These are phyloP conservation scores for Alnus rubra DNA, from an alignment of 306 rosid genomes.

Conservation along the genomic window DNA sequence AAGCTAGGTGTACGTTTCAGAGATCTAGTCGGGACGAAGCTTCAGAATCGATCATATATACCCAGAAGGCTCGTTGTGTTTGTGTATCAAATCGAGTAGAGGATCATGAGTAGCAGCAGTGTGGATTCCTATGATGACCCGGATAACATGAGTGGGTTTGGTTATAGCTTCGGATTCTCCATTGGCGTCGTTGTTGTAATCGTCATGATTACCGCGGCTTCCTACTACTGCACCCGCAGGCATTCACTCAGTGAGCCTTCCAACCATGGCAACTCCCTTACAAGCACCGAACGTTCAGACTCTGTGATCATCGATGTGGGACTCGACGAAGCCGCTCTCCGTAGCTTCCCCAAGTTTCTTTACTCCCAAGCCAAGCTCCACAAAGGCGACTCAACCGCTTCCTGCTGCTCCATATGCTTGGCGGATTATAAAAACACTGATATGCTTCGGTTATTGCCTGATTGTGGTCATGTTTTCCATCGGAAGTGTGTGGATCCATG, in stretches of 20 bases:
- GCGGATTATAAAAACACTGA: slow-evolving; percentile 43
- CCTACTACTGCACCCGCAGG: slow-evolving; percentile 19
- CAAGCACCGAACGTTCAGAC: not conserved
- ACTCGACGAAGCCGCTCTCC: slow-evolving; percentile 24
- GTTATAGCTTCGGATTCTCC: slow-evolving; percentile 20
- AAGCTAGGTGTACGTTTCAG: too few species aligned
- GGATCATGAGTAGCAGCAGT: not conserved
- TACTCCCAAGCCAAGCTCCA: slow-evolving; percentile 39
- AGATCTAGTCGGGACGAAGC: too few species aligned
- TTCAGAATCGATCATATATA: too few species aligned
- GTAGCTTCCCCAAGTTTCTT: slow-evolving; percentile 31
- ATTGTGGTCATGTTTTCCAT: slow-evolving; percentile 49
- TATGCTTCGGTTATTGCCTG: slow-evolving; percentile 39
- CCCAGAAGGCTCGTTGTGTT: too few species aligned
- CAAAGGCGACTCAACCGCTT: slow-evolving; percentile 6
- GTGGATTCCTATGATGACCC: slow-evolving; percentile 7
- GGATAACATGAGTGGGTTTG: not conserved
- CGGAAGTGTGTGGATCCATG: slow-evolving; percentile 45
- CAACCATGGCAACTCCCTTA: not conserved
- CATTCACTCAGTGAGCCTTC: not conserved
- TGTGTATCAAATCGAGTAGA: too few species aligned
- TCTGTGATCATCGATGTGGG: not conserved
- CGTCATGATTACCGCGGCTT: not conserved
- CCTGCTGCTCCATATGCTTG: slow-evolving; percentile 54
- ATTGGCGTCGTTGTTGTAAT: slow-evolving; percentile 22